Evolutionary conservation across 345 rosid species (phyloP).

Genomic region (Rhodomyrtus tomentosa): DNA sequence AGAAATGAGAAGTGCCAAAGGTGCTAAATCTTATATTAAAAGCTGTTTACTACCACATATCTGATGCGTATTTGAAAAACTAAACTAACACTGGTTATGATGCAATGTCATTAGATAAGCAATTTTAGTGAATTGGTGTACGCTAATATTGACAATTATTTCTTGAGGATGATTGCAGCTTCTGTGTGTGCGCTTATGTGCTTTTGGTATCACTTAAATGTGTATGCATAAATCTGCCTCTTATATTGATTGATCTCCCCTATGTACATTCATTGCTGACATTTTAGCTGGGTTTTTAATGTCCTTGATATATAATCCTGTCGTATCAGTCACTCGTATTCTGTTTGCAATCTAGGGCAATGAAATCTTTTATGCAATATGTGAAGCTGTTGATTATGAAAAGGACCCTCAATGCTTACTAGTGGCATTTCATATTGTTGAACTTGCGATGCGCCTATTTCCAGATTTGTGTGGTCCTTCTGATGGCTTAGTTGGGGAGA

Average conservation of each 20-base stretch:
- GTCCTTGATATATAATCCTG: background rate
- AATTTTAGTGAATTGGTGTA: background rate
- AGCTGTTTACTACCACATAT: background rate
- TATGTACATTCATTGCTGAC: background rate
- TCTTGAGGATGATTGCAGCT: background rate
- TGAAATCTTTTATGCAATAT: conserved; percentile 41
- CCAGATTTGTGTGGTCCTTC: conserved; percentile 63
- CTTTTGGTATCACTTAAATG: background rate
- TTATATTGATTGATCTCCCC: background rate
- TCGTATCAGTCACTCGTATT: background rate
- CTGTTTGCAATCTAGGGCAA: conserved; percentile 33
- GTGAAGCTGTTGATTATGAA: conserved; percentile 80
- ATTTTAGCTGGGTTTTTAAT: background rate
- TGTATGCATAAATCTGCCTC: background rate
- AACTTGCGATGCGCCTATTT: conserved; percentile 45
- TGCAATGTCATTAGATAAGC: background rate
- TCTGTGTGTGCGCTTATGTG: background rate
- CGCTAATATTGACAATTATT: background rate
- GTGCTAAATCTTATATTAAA: background rate
- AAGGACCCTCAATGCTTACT: conserved; percentile 85
- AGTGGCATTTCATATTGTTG: conserved; percentile 67
- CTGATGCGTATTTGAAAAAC: background rate
- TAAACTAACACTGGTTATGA: background rate
- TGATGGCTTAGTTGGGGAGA: conserved; percentile 35
- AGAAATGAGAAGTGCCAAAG: background rate